A percentile compares a stretch with the other conserved stretches of the same genome.
Evolutionary conservation across 352 stramenopile species (phyloP).

Genomic region (Halophytophthora polymorphica): DNA sequence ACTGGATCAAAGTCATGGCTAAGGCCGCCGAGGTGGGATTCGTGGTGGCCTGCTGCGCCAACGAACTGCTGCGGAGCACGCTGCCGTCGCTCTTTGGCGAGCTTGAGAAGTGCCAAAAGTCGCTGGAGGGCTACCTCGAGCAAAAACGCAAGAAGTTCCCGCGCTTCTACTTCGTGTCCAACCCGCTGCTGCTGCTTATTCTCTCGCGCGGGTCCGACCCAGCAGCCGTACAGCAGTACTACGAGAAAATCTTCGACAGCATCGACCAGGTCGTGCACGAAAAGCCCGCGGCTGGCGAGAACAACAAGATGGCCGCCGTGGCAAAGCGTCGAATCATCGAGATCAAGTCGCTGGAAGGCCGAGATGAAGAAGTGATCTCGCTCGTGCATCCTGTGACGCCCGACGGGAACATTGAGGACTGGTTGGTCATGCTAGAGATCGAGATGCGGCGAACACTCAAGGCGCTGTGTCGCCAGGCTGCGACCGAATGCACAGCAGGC

Average conservation of each 20-base stretch:
- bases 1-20: constrained; percentile 89
- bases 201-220: constrained; percentile 85
- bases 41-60: constrained; percentile 78
- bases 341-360: constrained; percentile 68
- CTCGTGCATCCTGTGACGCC: constrained; percentile 50
- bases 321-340: constrained; percentile 67
- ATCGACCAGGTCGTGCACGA: constrained; percentile 80
- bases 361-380: constrained; percentile 74
- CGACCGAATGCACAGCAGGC: constrained; percentile 41
- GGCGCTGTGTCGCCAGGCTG: constrained; percentile 52
- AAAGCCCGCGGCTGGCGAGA: constrained; percentile 13
- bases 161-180: constrained; percentile 92
- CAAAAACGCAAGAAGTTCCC: constrained; percentile 91
- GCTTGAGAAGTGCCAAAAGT: constrained; percentile 92
- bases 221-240: constrained; percentile 76
- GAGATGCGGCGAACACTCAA: constrained; percentile 76
- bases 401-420: constrained; percentile 85
- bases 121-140: constrained; percentile 88
- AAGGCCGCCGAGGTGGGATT: constrained; percentile 77
- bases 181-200: constrained; percentile 88
- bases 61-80: constrained; percentile 80
- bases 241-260: constrained; percentile 87
- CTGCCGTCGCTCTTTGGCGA: constrained; percentile 87
- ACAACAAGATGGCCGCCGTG: not conserved
- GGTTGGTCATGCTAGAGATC: constrained; percentile 62